These are phyloP conservation scores for Boeremia lycopersici DNA, from an alignment of 2,329 filamentous ascomycete species.

Conservation along the genomic window DNA sequence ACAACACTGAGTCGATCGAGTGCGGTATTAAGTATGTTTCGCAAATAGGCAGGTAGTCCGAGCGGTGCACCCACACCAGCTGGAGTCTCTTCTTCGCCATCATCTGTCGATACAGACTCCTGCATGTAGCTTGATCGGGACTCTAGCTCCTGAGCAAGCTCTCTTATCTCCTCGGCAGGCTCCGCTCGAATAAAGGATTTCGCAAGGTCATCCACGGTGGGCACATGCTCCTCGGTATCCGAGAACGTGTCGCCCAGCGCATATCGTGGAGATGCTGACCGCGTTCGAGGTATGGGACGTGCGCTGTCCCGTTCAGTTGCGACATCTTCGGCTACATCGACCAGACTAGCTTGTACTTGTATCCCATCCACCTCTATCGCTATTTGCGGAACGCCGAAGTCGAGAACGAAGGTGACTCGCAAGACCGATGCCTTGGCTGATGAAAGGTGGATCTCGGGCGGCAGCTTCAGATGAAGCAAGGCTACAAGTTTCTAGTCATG, in stretches of 20 bases:
- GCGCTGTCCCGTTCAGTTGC: constrained; percentile 9
- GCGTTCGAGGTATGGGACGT: constrained; percentile 9
- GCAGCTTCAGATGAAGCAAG: constrained; percentile 69
- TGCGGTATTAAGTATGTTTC: constrained; percentile 74
- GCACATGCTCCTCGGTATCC: constrained; percentile 55
- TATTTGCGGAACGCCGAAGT: constrained; percentile 86
- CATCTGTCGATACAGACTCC: constrained; percentile 66
- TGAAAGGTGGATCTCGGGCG: constrained; percentile 71
- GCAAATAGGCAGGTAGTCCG: constrained; percentile 72
- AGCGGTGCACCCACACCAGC: constrained; percentile 74
- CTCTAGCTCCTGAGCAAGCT: constrained; percentile 71
- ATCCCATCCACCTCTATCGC: constrained; percentile 81
- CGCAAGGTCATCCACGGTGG: constrained; percentile 74
- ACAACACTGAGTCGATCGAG: constrained; percentile 72
- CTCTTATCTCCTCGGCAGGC: constrained; percentile 66
- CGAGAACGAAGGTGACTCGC: constrained; percentile 82
- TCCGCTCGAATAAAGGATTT: constrained; percentile 79
- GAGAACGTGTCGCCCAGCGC: constrained; percentile 25
- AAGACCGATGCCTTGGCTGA: constrained; percentile 78
- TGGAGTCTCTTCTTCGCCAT: constrained; percentile 65
- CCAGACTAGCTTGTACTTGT: constrained; percentile 62
- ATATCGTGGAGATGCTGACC: constrained; percentile 17
- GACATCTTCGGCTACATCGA: constrained; percentile 21
- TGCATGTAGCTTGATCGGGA: constrained; percentile 67
- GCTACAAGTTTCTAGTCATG: constrained; percentile 73